Conservation (phyloP, 495 filamentous ascomycete genomes). For the Talaromyces ruber region DNA sequence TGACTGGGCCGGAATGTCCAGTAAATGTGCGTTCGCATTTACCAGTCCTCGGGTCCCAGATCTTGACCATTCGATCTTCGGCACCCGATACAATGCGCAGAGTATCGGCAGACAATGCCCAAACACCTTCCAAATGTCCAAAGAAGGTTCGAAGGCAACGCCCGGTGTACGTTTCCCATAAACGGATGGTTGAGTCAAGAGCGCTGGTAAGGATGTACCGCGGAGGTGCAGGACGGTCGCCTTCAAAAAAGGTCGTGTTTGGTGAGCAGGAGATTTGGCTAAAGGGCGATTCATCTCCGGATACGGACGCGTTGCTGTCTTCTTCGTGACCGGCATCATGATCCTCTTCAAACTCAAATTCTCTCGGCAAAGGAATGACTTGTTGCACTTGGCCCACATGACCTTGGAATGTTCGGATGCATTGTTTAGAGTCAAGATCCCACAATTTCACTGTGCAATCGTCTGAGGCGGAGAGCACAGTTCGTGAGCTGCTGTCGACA, state of each 20-base stretch:
- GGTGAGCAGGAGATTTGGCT: slow-evolving; percentile 36
- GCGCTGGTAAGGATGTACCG: slow-evolving; percentile 88
- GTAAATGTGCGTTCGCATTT: slow-evolving; percentile 87
- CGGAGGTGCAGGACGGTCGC: slow-evolving; percentile 61
- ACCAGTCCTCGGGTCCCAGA: slow-evolving; percentile 89
- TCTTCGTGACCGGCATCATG: slow-evolving; percentile 50
- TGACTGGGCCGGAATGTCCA: slow-evolving; percentile 84
- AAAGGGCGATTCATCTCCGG: slow-evolving; percentile 24
- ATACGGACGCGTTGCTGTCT: slow-evolving; percentile 30
- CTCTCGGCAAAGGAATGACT: slow-evolving; percentile 68
- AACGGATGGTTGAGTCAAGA: slow-evolving; percentile 81
- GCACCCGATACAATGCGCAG: slow-evolving; percentile 81
- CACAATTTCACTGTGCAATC: slow-evolving; percentile 88
- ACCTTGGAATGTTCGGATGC: slow-evolving; percentile 77
- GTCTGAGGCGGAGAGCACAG: slow-evolving; percentile 86
- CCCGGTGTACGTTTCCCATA: slow-evolving; percentile 85
- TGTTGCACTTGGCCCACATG: slow-evolving; percentile 95
- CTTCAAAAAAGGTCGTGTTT: slow-evolving; percentile 51
- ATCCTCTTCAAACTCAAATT: slow-evolving; percentile 80
- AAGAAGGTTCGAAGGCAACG: slow-evolving; percentile 86
- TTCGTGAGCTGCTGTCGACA: slow-evolving; percentile 71
- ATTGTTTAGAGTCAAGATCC: slow-evolving; percentile 76
- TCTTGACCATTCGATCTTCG: slow-evolving; percentile 91
- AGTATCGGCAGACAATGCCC: slow-evolving; percentile 87
- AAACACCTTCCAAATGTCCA: slow-evolving; percentile 92